Conservation (phyloP, 2,329 filamentous ascomycete genomes). For the Didymellaceae sp. region DNA sequence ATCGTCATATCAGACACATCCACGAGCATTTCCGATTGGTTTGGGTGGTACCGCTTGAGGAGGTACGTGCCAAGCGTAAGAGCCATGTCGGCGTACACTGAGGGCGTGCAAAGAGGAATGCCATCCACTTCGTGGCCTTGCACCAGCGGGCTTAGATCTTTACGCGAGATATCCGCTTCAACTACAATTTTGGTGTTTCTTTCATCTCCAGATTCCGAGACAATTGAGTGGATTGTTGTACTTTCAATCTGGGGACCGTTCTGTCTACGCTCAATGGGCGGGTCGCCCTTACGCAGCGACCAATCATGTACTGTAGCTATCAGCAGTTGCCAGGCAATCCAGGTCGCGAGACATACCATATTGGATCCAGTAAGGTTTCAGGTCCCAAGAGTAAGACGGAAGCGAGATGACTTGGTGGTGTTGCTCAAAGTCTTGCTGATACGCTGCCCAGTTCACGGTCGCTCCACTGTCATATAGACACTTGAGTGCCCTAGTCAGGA, state of each 20-base stretch:
- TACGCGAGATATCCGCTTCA: neutral
- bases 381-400: constrained; percentile 48
- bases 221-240: neutral
- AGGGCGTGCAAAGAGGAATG: neutral
- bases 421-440: constrained; percentile 38
- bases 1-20: constrained; percentile 23
- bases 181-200: neutral
- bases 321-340: too few relatives aligned
- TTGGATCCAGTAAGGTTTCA: constrained; percentile 49
- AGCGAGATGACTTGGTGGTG: constrained; percentile 14
- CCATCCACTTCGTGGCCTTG: neutral
- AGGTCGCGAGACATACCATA: too few relatives aligned
- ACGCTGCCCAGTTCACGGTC: neutral
- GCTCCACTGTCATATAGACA: neutral
- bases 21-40: neutral
- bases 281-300: constrained; percentile 28
- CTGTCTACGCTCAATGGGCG: neutral
- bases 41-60: neutral
- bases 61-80: constrained; percentile 39
- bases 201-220: neutral
- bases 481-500: neutral
- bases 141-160: neutral
- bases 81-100: constrained; percentile 40
- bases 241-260: neutral
- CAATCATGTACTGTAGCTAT: constrained; percentile 42